These are phyloP conservation scores for Adansonia digitata DNA, from an alignment of 345 rosid species.

Conservation along the genomic window DNA sequence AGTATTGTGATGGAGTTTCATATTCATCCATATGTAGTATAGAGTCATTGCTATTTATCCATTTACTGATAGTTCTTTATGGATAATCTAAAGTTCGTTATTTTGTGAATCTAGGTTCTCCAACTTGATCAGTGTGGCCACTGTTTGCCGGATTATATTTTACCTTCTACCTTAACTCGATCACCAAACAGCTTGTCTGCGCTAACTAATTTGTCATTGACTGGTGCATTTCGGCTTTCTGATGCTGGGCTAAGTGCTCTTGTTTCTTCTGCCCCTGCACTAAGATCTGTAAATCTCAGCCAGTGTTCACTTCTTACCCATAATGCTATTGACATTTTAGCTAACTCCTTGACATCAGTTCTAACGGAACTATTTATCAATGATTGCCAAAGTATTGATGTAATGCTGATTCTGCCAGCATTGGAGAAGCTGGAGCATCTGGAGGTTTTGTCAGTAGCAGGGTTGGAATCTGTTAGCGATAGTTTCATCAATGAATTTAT, in stretches of 20 bases:
- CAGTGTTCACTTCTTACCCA: slow-evolving; percentile 78
- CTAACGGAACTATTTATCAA: slow-evolving; percentile 65
- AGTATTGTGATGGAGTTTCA: neutral
- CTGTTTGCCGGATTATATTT: slow-evolving; percentile 61
- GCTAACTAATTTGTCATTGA: slow-evolving; percentile 57
- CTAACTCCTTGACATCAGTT: slow-evolving; percentile 52
- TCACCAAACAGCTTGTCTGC: slow-evolving; percentile 50
- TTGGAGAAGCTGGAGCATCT: slow-evolving; percentile 55
- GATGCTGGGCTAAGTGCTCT: slow-evolving; percentile 62
- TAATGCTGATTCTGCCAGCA: slow-evolving; percentile 55
- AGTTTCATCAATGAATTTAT: slow-evolving; percentile 44
- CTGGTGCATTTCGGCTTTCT: slow-evolving; percentile 78
- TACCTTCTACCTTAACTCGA: slow-evolving; percentile 48
- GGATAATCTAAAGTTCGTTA: slow-evolving; percentile 11
- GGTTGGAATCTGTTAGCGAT: slow-evolving; percentile 59
- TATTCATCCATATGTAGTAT: neutral
- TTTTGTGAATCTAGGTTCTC: slow-evolving; percentile 55
- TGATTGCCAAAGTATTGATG: slow-evolving; percentile 71
- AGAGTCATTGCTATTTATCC: neutral
- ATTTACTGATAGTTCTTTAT: neutral
- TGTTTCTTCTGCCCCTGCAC: slow-evolving; percentile 56
- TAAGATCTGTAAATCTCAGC: slow-evolving; percentile 67
- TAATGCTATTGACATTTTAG: slow-evolving; percentile 48
- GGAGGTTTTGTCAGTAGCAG: slow-evolving; percentile 67
- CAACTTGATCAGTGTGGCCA: slow-evolving; percentile 87